Conservation (phyloP, 1,139 yeast species). For the Protomyces arabidopsidicola region DNA sequence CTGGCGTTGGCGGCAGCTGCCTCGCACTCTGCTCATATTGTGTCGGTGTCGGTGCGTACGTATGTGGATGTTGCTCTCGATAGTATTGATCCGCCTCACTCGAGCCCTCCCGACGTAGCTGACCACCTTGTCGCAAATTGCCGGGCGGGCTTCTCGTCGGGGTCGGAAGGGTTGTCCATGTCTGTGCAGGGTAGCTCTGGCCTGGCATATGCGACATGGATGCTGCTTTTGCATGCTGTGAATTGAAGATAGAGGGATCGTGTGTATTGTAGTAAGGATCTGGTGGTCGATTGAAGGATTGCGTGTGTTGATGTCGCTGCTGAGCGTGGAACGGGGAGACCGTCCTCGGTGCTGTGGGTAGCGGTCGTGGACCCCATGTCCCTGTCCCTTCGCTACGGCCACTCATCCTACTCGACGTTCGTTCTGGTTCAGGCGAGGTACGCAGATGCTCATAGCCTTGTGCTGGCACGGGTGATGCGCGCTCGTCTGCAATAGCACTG, state of each 20-base stretch:
- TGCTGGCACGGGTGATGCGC: background rate
- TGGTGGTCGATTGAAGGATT: background rate
- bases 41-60: conserved; percentile 20
- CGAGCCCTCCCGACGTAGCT: background rate
- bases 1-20: conserved; percentile 10
- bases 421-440: background rate
- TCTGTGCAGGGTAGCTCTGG: background rate
- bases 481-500: background rate
- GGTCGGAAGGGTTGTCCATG: background rate
- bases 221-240: background rate
- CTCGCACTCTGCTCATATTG: background rate
- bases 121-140: background rate
- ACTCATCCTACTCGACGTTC: background rate
- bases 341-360: background rate
- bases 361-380: background rate
- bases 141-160: background rate
- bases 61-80: background rate
- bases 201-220: background rate
- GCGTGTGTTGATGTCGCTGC: background rate
- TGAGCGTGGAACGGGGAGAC: background rate
- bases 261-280: background rate
- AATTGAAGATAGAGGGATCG: background rate
- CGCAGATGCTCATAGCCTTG: background rate
- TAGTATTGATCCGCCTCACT: background rate
- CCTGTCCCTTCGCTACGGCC: background rate